These are phyloP conservation scores for Hypoxylon sp. DNA, from an alignment of 2,329 filamentous ascomycete species.

Conservation along the genomic window DNA sequence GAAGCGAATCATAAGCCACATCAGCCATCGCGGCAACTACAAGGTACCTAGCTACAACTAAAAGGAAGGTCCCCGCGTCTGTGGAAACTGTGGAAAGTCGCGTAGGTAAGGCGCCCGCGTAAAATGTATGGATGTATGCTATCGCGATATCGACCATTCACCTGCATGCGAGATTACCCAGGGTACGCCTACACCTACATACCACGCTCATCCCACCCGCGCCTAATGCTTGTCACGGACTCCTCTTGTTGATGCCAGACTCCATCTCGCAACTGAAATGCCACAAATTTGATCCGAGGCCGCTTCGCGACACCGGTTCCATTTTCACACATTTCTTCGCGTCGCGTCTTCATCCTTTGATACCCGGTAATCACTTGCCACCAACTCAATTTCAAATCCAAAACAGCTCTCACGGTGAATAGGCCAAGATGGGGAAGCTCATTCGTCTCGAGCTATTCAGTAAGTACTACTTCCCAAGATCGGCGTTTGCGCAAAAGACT, in stretches of 20 bases:
- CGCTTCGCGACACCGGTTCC: slow-evolving; percentile 34
- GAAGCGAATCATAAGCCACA: not conserved
- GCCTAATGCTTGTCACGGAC: not conserved
- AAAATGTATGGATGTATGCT: not conserved
- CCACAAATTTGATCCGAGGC: slow-evolving; percentile 31
- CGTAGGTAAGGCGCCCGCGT: slow-evolving; percentile 6
- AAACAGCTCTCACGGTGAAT: slow-evolving; percentile 13
- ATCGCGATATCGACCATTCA: slow-evolving; percentile 1
- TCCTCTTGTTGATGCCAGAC: not conserved
- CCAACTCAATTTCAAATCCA: not conserved
- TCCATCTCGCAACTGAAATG: slow-evolving; percentile 21
- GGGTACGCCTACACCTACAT: not conserved
- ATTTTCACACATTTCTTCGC: slow-evolving; percentile 37
- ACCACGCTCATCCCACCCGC: not conserved
- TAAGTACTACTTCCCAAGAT: slow-evolving; percentile 58
- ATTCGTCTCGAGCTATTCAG: slow-evolving; percentile 94
- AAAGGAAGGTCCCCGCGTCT: slow-evolving; percentile 24
- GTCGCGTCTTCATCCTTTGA: slow-evolving; percentile 36
- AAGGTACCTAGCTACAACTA: not conserved
- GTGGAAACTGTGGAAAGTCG: slow-evolving; percentile 26
- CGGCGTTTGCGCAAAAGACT: slow-evolving; percentile 33
- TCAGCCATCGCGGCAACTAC: not conserved
- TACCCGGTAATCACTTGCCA: slow-evolving; percentile 8
- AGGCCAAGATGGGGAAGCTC: slow-evolving; percentile 88
- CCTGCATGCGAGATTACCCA: not conserved